A percentile compares a stretch with the other conserved stretches of the same genome.
phyloP scores from a whole-genome alignment of 371 early-diverging fungal genomes.

The Sporodiniella umbellata region DNA sequence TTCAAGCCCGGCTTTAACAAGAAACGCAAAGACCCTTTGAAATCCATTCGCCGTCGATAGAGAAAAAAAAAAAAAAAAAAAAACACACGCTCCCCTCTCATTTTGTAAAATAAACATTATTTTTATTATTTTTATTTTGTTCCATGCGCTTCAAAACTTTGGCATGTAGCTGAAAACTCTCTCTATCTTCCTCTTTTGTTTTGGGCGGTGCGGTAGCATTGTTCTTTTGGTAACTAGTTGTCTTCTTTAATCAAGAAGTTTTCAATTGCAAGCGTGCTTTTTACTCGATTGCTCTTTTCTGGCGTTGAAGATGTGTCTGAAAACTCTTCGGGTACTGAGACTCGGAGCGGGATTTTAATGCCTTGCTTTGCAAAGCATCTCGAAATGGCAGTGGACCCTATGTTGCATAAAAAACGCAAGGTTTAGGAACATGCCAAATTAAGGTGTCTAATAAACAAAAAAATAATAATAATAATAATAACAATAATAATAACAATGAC shows the following conservation, averaged over 20 bases:
- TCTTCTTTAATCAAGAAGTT: not conserved
- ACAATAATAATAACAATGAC: no score
- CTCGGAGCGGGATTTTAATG: constrained; percentile 60
- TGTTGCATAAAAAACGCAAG: not conserved
- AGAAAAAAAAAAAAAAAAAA: constrained; percentile 3
- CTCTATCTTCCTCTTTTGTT: no score
- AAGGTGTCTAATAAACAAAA: no score
- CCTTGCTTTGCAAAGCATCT: constrained; percentile 66
- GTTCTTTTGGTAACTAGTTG: no score
- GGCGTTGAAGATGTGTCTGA: not conserved
- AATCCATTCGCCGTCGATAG: constrained; percentile 37
- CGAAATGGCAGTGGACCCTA: constrained; percentile 61
- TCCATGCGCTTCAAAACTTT: no score
- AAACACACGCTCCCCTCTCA: no score
- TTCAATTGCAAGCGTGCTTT: not conserved
- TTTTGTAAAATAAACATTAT: not conserved
- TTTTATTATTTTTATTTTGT: not conserved
- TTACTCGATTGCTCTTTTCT: not conserved
- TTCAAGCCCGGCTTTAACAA: constrained; percentile 14
- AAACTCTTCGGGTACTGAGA: not conserved
- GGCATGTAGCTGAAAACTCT: no score
- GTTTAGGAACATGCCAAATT: not conserved
- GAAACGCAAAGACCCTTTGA: constrained; percentile 63
- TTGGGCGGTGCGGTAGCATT: no score
- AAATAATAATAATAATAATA: no score